phyloP scores from a whole-genome alignment of 2,329 filamentous ascomycete species.

The Ceratocystiopsis sp. region DNA sequence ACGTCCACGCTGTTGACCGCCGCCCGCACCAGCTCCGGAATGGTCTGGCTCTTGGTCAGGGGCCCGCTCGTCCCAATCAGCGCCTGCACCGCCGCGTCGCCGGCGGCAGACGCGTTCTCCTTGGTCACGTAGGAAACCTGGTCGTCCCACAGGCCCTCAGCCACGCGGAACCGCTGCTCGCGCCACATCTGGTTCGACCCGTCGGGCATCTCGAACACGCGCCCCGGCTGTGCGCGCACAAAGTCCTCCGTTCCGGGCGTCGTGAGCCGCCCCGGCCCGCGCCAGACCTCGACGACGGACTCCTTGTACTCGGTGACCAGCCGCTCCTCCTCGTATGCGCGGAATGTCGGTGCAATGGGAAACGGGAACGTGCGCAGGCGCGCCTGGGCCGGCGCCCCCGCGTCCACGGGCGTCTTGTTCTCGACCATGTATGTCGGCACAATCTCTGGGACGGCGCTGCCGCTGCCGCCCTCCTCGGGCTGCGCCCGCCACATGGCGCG shows the following conservation, averaged over 20 bases:
- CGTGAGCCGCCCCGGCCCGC: constrained; percentile 53
- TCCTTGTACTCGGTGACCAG: constrained; percentile 95
- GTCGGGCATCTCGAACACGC: constrained; percentile 93
- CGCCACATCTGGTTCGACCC: constrained; percentile 93
- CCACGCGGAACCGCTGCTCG: constrained; percentile 67
- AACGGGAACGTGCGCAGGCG: constrained; percentile 53
- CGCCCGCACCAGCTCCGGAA: constrained; percentile 66
- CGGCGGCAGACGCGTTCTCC: constrained; percentile 13
- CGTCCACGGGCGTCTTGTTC: constrained; percentile 78
- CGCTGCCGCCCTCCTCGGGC: constrained; percentile 30
- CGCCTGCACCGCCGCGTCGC: background rate
- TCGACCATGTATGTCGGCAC: constrained; percentile 71
- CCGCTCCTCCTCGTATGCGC: constrained; percentile 74
- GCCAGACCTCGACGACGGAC: constrained; percentile 88
- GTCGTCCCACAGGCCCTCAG: constrained; percentile 84
- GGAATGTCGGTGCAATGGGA: constrained; percentile 52
- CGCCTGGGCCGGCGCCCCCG: constrained; percentile 61
- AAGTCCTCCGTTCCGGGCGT: constrained; percentile 58
- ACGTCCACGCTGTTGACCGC: constrained; percentile 70
- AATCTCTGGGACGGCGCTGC: constrained; percentile 40
- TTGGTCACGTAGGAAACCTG: constrained; percentile 44
- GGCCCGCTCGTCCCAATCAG: constrained; percentile 2
- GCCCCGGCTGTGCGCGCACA: constrained; percentile 54
- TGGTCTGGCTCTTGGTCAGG: constrained; percentile 55
- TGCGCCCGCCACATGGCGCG: constrained; percentile 55